Base-by-base conservation (phyloP, 441 rosid genomes). In the Geranium incanum region DNA sequence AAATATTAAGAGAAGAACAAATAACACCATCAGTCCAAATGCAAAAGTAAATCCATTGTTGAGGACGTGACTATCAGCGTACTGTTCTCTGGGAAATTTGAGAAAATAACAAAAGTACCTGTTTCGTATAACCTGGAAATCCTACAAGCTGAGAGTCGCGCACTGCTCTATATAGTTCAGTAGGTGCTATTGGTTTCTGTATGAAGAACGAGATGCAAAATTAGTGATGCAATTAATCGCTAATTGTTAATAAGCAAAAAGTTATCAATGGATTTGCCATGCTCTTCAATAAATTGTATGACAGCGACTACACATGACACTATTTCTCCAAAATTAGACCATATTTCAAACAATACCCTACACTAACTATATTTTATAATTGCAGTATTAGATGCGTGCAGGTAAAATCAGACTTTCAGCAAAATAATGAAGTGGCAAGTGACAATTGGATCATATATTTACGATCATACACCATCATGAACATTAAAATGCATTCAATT, bases 61-160 rank as follows among this genome's bases (percentile, higher is more conserved):
- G 41, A 15, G 19, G 66, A 66, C 48, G 33, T 28, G 33, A 28
- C 33, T 28, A 28, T 28, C 33, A 28, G 33, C 33, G 33, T 28
- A 28, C 33, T 28, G 45, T 0, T 45, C 64, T 21, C 72, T 41
- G 41, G 43, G 41, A 36, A 66, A 66, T 16, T 36, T 66, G 68
- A 1, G 39, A 33, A 66, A 6, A 38, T 21, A 38, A 67, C 43
- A 41, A 67, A 4, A 7, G 6, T 87, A 89, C 94, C 88, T 89
- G 83, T 80, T 80, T 86, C 50, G 93, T 79, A 78, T 76, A 88
- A 55, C 93, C 93, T 7, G 93, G 85, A 67, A 88, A 21, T 68
- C 90, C 93, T 23, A 81, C 71, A 70, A 88, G 93, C 41, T 88
- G 91, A 74, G 89, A 77, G 73, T 88, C 93, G 70, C 93, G 84